Base-by-base conservation (phyloP, 208 protist genomes). In the Trypanosomatidae sp. region DNA sequence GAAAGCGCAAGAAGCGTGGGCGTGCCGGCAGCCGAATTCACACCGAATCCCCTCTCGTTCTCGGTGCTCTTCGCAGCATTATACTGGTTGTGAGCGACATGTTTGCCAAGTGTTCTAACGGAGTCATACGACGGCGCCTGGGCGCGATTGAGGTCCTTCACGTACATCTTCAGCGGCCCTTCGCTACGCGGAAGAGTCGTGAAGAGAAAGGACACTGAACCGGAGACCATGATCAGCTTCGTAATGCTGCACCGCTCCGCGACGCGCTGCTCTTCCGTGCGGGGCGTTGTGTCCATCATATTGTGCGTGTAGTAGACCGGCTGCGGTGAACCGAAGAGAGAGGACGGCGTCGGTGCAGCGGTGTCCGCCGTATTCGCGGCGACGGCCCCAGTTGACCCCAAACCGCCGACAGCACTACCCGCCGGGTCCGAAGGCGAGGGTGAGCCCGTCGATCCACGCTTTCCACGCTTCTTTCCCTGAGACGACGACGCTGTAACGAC, bases 151-250 rank as follows among this genome's bases (percentile, higher is more conserved):
- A 93, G 81, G 36, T 87, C 78, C 46, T 83, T 84, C 25, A 95
- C 78, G 71, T 90, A 90, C 50, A 77, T 76, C 30, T 89, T 76
- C 36, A 95, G 66, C 47, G 62, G 67, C 6, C 53, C 75, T 46
- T 86, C 73, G 22, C 81, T 83, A 58, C 77, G 71, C 12, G 88
- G 86, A 17, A 91, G 62, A 4, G 81, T 75, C 22, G 78, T 81
- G 79, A 94, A 96, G 43, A 96, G 84, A 33, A 81, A 91, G 0
- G 83, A 82, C 13, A 96, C 76, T 4, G 85, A 91, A 50, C 91
- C 86, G 33, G 91, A 91, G 2, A 93, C 77, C 79, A 96, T 89
- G 59, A 94, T 93, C 12, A 96, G 83, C 76, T 94, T 94, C 10
- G 87, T 92, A n/a, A 94, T 81, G 70, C 84, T 93, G 62, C 83